Base-by-base conservation (phyloP, 176 grass and related monocot genomes). In the Eragrostis nindensis region DNA sequence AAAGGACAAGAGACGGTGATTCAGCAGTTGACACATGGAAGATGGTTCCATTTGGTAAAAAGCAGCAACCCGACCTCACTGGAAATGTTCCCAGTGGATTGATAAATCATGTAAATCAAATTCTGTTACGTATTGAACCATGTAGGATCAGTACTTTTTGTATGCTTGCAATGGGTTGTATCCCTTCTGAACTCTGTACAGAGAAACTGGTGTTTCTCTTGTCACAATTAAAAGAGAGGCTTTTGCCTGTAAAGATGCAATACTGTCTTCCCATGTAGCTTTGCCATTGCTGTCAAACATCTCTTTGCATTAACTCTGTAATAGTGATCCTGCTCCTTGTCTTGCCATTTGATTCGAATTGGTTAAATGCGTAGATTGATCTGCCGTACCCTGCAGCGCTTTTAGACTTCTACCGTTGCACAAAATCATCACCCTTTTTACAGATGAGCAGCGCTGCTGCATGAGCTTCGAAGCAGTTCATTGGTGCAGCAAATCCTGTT, bases 1-100 rank as follows among this genome's bases (percentile, higher is more conserved):
- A 63, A 94, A 89, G 62, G 90, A 92, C 75, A 79, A 87, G 41
- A 95, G 84, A 63, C 71, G 19, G 26, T 3, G 41, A 53, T 82
- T 76, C 48, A 18, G 48, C 82, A 68, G 49, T 40, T 36, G 32
- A 72, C 19, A 39, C 25, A 65, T 41, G 64, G 70, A 16, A 39
- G 61, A 25, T 60, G 52, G 27, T 39, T 66, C 14, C 30, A 29
- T 72, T 8, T 73, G 9, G 38, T 75, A 14, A 8, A 47, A 62
- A 32, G 5, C 64, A 47, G 46, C n/a, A 70, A 54, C 45, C 15
- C 4, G 62, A 30, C 18, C 30, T 75, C 1, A 0, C 27, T 24
- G 42, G 68, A 30, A 61, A 65, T 70, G 32, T 39, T 29, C 44
- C 42, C 77, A 16, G 16, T 60, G 32, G 60, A 9, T 62, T 85